Base-by-base conservation (phyloP, 2,329 filamentous ascomycete genomes). In the Cladobotryum protrusum region DNA sequence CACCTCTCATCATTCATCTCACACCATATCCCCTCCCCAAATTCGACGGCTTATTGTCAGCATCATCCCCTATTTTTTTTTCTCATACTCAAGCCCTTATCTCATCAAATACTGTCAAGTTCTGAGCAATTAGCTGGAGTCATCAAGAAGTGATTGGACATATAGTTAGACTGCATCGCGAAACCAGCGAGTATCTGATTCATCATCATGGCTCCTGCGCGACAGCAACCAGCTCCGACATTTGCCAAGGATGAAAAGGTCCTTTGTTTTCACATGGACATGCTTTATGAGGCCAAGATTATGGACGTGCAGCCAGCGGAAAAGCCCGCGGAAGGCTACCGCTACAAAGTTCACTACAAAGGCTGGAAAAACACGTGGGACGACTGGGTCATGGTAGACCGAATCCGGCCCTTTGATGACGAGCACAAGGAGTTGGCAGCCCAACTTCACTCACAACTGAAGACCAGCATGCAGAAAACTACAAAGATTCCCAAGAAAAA, bases 291-390 rank as follows among this genome's bases (percentile, higher is more conserved):
- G 70, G 93, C 93, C 58, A 97, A 97, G 72, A 85, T 99, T 47
- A 81, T 95, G 56, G 91, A 96, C 57, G 77, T 88, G 32, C 82
- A 67, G 75, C 78, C 62, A 41, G 85, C 85, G 63, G 85, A 87
- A 69, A 84, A 83, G 66, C 85, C 72, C 17, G 85, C 70, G 39
- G 73, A 85, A 54, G 82, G 86, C 33, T 90, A 83, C 64, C 83
- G 89, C 66, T 99, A 95, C 73, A 87, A 88, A 64, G 87, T 99
- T 49, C 93, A 99, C 71, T 99, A 99, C 75, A 97, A 97, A 71
- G 93, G 93, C 63, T 99, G 93, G 93, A 99, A 99, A 77, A 91
- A 92, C 68, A 96, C 90, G 78, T 99, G 93, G 93, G 93, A 99
- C 72, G 93, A 99, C 72, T 97, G 92, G 92, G 93, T 97, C 41